Evolutionary conservation across 2,329 filamentous ascomycete species (phyloP).

Genomic region (Fusarium sp.): DNA sequence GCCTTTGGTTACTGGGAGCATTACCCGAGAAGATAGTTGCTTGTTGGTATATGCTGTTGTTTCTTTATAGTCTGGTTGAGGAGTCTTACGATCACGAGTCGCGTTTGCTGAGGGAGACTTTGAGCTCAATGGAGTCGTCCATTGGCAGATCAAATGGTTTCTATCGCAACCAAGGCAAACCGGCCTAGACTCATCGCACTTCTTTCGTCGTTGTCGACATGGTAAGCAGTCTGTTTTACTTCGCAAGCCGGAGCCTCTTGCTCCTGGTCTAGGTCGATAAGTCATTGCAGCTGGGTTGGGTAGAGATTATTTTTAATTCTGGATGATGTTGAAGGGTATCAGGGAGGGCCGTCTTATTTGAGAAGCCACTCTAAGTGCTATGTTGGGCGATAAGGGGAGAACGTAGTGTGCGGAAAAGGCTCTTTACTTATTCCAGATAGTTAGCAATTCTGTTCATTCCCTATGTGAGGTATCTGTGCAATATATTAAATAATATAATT

Average conservation of each 20-base stretch:
- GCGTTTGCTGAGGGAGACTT: not conserved
- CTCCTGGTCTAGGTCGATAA: not conserved
- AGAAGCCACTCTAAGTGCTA: not conserved
- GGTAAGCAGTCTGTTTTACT: not conserved
- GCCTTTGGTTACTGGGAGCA: not conserved
- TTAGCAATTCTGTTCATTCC: not conserved
- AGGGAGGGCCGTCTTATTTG: not conserved
- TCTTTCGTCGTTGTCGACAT: not conserved
- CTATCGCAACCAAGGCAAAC: not conserved
- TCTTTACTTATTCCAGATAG: not conserved
- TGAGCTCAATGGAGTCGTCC: not conserved
- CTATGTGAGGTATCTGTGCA: accelerated
- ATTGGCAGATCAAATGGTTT: not conserved
- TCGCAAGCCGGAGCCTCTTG: not conserved
- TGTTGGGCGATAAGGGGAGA: not conserved
- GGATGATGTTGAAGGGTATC: not conserved
- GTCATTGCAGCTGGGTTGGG: not conserved
- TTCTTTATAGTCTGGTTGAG: not conserved
- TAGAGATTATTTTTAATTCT: accelerated
- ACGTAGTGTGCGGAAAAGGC: not conserved
- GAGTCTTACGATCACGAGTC: not conserved
- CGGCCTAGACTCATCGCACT: not conserved
- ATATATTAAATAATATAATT: not conserved
- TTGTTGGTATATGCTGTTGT: not conserved
- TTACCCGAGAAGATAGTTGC: not conserved